These are phyloP conservation scores for Andrographis paniculata DNA, from an alignment of 305 asterid genomes.

Conservation along the genomic window DNA sequence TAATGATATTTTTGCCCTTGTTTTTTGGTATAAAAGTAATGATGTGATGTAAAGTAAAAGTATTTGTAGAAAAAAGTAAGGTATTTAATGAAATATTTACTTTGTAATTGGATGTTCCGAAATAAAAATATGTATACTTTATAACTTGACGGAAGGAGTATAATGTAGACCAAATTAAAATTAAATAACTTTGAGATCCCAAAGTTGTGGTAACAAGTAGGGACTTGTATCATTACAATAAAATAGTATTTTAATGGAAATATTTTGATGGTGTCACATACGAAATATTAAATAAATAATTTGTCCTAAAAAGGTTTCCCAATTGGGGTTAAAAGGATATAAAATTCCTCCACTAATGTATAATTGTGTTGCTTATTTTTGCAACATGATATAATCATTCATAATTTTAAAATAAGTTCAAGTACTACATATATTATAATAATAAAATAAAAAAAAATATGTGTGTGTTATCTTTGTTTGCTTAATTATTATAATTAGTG, in stretches of 20 bases:
- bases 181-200: not conserved
- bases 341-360: constrained; percentile 14
- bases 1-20: too few relatives aligned
- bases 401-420: constrained; percentile 10
- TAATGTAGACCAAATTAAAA: too few relatives aligned
- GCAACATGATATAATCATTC: constrained; percentile 16
- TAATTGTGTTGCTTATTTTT: constrained; percentile 11
- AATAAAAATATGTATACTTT: too few relatives aligned
- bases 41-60: too few relatives aligned
- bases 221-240: not conserved
- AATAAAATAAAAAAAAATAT: too few relatives aligned
- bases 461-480: not conserved
- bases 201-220: not conserved
- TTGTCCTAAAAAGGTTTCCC: constrained; percentile 12
- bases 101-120: too few relatives aligned
- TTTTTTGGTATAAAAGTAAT: too few relatives aligned
- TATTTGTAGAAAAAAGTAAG: too few relatives aligned
- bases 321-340: constrained; percentile 17
- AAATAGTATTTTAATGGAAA: not conserved
- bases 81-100: too few relatives aligned
- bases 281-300: constrained; percentile 4
- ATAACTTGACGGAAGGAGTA: too few relatives aligned
- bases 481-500: not conserved
- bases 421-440: not conserved
- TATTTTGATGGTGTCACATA: constrained; percentile 10